Percentiles rank a stretch among this genome's conserved stretches.
phyloP scores from a whole-genome alignment of 208 protist species.

The Leishmania mexicana region DNA sequence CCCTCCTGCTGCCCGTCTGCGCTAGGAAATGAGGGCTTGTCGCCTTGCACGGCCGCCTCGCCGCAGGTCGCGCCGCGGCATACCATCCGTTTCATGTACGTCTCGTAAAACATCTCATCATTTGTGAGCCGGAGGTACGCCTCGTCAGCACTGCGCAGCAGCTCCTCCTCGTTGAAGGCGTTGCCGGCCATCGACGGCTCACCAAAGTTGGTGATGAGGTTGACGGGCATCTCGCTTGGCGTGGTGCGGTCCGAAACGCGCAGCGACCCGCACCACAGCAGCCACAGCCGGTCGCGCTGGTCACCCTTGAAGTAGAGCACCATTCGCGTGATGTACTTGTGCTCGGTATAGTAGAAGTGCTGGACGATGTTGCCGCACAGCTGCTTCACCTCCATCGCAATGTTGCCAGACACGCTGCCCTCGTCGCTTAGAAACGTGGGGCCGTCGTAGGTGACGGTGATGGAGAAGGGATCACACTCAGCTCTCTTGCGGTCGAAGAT shows the following conservation, averaged over 20 bases:
- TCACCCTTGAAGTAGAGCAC: slow-evolving; percentile 91
- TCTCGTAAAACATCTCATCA: slow-evolving; percentile 83
- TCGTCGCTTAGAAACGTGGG: slow-evolving; percentile 83
- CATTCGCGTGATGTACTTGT: slow-evolving; percentile 93
- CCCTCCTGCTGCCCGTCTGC: slow-evolving; percentile 9
- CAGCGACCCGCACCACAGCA: slow-evolving; percentile 86
- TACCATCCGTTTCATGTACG: slow-evolving; percentile 56
- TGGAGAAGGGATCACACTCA: slow-evolving; percentile 69
- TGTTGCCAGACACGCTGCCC: slow-evolving; percentile 72
- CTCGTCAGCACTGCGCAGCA: slow-evolving; percentile 56
- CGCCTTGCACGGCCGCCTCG: slow-evolving; percentile 11
- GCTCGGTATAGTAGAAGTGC: slow-evolving; percentile 91
- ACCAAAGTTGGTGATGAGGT: slow-evolving; percentile 74
- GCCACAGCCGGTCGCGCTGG: slow-evolving; percentile 69
- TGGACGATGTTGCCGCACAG: slow-evolving; percentile 82
- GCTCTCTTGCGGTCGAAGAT: slow-evolving; percentile 74
- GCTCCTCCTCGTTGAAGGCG: slow-evolving; percentile 56
- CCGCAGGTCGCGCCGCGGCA: slow-evolving; percentile 14
- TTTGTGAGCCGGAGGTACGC: slow-evolving; percentile 62
- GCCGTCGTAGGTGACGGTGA: slow-evolving; percentile 86
- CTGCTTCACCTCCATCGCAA: slow-evolving; percentile 72
- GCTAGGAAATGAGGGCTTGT: neutral
- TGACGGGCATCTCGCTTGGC: slow-evolving; percentile 80
- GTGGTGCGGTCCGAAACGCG: slow-evolving; percentile 70
- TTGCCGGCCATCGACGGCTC: slow-evolving; percentile 38